Conservation (phyloP, 2,329 filamentous ascomycete genomes). For the Aureobasidium sp. region DNA sequence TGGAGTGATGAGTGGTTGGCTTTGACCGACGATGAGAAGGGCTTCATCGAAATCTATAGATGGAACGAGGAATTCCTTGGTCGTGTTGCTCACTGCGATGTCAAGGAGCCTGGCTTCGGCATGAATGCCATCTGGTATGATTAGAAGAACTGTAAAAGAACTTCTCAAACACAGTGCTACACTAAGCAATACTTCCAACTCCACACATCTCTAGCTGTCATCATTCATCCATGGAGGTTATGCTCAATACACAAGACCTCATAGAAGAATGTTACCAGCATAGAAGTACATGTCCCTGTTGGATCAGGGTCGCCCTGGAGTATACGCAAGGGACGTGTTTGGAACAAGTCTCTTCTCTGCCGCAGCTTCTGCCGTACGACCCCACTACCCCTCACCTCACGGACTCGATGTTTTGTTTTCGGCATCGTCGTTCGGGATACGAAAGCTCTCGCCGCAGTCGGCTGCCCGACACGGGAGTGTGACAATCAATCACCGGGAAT, state of each 20-base stretch:
- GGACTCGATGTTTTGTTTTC: background rate
- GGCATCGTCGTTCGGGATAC: constrained; percentile 10
- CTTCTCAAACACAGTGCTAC: background rate
- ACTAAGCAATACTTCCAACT: background rate
- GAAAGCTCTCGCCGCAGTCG: background rate
- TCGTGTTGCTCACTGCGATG: constrained; percentile 65
- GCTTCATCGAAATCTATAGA: constrained; percentile 78
- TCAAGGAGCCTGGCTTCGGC: constrained; percentile 81
- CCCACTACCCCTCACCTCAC: constrained; percentile 8
- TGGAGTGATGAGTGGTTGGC: constrained; percentile 88
- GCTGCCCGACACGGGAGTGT: constrained; percentile 1
- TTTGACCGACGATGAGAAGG: constrained; percentile 79
- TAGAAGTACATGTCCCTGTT: background rate
- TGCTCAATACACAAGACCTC: background rate
- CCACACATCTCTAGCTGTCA: too few species aligned
- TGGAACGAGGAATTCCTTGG: constrained; percentile 76
- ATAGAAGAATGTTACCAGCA: background rate
- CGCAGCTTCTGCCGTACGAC: background rate
- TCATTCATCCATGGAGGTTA: too few species aligned
- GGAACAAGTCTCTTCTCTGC: background rate
- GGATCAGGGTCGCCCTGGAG: background rate
- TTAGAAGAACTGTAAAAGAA: constrained; percentile 27
- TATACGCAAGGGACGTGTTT: background rate
- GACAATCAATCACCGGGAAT: background rate
- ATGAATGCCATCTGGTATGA: constrained; percentile 98